phyloP scores from a whole-genome alignment of 768 basidiomycete genomes.

The Rhizopogon rudus region DNA sequence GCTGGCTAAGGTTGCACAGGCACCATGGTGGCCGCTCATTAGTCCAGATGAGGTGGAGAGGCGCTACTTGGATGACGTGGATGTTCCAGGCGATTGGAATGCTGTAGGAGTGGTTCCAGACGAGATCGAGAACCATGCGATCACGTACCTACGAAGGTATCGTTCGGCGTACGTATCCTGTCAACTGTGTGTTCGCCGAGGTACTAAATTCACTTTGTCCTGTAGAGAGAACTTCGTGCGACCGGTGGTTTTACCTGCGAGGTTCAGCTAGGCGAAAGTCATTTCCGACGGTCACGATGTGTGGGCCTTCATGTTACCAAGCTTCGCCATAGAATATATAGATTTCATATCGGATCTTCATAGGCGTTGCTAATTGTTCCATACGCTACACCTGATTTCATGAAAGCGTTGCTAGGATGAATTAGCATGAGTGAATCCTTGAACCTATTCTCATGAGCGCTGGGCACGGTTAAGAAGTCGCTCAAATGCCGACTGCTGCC shows the following conservation, averaged over 20 bases:
- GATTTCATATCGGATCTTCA: slow-evolving; percentile 7
- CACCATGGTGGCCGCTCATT: slow-evolving; percentile 87
- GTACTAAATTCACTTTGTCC: slow-evolving; percentile 7
- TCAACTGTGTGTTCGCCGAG: slow-evolving; percentile 1
- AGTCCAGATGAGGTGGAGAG: slow-evolving; percentile 89
- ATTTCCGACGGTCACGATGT: slow-evolving; percentile 24
- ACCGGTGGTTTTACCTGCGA: slow-evolving; percentile 59
- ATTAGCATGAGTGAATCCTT: slow-evolving; percentile 7
- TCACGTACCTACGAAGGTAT: slow-evolving; percentile 86
- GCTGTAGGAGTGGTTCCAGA: slow-evolving; percentile 76
- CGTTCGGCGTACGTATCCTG: slow-evolving; percentile 70
- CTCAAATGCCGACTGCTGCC: slow-evolving; percentile 20
- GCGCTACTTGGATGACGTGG: slow-evolving; percentile 79
- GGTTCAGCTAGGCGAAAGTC: slow-evolving; percentile 29
- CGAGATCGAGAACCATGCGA: slow-evolving; percentile 83
- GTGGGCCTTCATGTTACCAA: slow-evolving; percentile 16
- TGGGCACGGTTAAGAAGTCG: slow-evolving; percentile 11
- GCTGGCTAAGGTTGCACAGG: slow-evolving; percentile 58
- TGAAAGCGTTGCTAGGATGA: slow-evolving; percentile 26
- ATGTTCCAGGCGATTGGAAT: slow-evolving; percentile 76
- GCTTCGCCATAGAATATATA: slow-evolving; percentile 8
- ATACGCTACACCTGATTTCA: slow-evolving; percentile 18
- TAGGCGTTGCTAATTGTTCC: slow-evolving; percentile 14
- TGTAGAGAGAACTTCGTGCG: slow-evolving; percentile 62
- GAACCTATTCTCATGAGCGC: slow-evolving; percentile 15